phyloP scores from a whole-genome alignment of 345 rosid genomes.

The Lenwebbia sp. region DNA sequence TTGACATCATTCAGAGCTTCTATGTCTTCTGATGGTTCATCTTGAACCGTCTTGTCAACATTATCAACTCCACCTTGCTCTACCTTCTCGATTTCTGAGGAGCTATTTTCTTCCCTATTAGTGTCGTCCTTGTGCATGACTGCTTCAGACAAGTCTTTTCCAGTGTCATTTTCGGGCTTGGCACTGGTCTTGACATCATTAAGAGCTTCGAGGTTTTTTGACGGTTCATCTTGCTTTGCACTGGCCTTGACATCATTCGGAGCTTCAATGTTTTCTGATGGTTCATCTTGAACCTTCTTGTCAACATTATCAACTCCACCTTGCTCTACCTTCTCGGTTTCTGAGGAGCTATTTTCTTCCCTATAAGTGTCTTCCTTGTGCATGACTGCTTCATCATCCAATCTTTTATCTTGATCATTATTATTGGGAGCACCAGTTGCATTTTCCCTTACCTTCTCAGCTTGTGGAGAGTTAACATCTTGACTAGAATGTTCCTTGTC shows the following conservation, averaged over 20 bases:
- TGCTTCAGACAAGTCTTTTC: neutral
- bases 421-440: neutral
- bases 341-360: neutral
- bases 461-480: constrained; percentile 3
- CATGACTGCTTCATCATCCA: neutral
- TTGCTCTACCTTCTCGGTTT: neutral
- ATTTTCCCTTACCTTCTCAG: constrained; percentile 14
- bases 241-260: neutral
- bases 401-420: neutral
- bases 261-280: neutral
- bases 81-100: neutral
- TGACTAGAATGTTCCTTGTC: constrained; percentile 11
- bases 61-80: neutral
- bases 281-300: neutral
- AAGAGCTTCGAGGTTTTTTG: constrained; percentile 14
- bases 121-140: neutral
- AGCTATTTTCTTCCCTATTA: neutral
- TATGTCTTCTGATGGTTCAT: neutral
- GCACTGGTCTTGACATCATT: neutral
- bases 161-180: constrained; percentile 7
- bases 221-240: neutral
- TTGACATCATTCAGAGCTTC: neutral
- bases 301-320: neutral
- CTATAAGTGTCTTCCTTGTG: neutral
- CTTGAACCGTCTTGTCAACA: neutral